A percentile compares a stretch with the other conserved stretches of the same genome.
These are phyloP conservation scores for Thermothielavioides terrestris DNA, from an alignment of 495 filamentous ascomycete species.

Conservation along the genomic window DNA sequence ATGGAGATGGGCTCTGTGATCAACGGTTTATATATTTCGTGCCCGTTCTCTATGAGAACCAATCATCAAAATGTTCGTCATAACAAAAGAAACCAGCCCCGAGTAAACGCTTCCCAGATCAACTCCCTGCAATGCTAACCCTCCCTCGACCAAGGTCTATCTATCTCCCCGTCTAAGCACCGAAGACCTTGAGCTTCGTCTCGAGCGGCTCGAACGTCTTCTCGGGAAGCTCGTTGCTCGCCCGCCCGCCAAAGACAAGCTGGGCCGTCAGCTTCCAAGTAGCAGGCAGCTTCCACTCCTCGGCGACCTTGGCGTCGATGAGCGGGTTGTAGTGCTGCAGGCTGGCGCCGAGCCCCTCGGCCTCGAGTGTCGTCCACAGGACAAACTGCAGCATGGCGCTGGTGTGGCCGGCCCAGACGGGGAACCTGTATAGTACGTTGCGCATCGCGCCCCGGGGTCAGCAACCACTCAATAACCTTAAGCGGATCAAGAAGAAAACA, in stretches of 20 bases:
- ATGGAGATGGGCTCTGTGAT: background rate
- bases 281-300: conserved; percentile 49
- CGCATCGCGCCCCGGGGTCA: too few relatives aligned
- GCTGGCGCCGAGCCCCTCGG: conserved; percentile 63
- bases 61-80: too few relatives aligned
- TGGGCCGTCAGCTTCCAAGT: conserved; percentile 55
- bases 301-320: conserved; percentile 48
- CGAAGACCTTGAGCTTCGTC: conserved; percentile 44
- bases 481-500: background rate
- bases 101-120: background rate
- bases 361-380: conserved; percentile 58
- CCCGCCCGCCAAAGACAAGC: conserved; percentile 53
- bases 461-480: background rate
- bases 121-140: conserved; percentile 4
- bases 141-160: too few relatives aligned
- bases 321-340: conserved; percentile 70
- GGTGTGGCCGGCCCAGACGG: conserved; percentile 51
- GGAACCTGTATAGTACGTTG: conserved; percentile 37
- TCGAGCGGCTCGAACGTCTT: conserved; percentile 50
- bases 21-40: too few relatives aligned
- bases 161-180: conserved; percentile 19
- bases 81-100: background rate
- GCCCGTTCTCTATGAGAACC: background rate
- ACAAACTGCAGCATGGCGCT: conserved; percentile 60
- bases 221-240: conserved; percentile 35